Conservation (phyloP, 2,329 filamentous ascomycete species). For the Phyllachora maydis region DNA sequence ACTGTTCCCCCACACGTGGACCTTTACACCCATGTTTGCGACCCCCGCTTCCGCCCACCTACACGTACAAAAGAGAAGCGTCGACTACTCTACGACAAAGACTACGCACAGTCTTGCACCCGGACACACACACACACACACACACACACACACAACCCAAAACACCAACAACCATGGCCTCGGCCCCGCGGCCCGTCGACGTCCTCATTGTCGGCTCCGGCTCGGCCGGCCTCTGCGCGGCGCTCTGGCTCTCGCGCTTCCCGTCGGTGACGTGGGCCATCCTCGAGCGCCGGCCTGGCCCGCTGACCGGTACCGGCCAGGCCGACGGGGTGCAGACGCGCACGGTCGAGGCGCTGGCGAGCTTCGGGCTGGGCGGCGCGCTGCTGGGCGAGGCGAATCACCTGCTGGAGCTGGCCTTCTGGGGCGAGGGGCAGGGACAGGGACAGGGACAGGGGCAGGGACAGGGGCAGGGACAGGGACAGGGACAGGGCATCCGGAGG, state of each 20-base stretch:
- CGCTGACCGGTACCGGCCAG: conserved; percentile 34
- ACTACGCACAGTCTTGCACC: too few relatives aligned
- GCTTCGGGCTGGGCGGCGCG: conserved; percentile 30
- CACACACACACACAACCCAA: too few relatives aligned
- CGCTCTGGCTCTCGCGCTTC: conserved; percentile 36
- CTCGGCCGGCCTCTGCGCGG: conserved; percentile 39
- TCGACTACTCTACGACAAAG: too few relatives aligned
- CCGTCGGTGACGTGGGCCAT: conserved; percentile 34
- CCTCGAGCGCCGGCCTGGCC: conserved; percentile 32
- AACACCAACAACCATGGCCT: conserved; percentile 1
- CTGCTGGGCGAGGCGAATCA: conserved; percentile 36
- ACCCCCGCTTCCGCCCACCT: too few relatives aligned
- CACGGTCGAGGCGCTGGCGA: conserved; percentile 41
- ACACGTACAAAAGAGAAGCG: too few relatives aligned
- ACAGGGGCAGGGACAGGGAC: too few relatives aligned
- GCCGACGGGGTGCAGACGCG: conserved; percentile 42
- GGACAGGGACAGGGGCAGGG: too few relatives aligned
- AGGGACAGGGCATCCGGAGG: conserved; percentile 18
- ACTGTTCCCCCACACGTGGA: too few relatives aligned
- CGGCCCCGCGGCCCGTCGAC: conserved; percentile 13
- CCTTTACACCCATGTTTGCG: too few relatives aligned
- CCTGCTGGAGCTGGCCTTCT: conserved; percentile 35
- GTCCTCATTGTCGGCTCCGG: conserved; percentile 41
- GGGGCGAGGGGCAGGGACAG: conserved; percentile 17
- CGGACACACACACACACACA: too few relatives aligned